These are phyloP conservation scores for Goffeauzyma gilvescens DNA, from an alignment of 768 basidiomycete genomes.

Conservation along the genomic window DNA sequence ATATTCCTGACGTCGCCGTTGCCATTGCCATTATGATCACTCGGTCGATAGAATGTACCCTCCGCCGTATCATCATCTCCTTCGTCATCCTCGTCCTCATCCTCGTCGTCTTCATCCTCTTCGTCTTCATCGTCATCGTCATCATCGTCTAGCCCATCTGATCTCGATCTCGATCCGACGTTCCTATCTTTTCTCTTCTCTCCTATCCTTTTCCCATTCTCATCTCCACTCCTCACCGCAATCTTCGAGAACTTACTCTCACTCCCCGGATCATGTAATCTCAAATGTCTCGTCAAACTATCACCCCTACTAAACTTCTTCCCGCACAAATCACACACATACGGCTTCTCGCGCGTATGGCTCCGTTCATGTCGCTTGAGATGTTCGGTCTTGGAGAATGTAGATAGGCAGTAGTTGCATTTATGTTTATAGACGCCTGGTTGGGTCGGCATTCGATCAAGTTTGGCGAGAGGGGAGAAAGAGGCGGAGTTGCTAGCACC, in stretches of 20 bases:
- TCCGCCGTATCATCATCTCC: too few species aligned
- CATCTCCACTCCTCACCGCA: not conserved
- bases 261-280: conserved; percentile 72
- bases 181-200: too few species aligned
- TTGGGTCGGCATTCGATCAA: too few species aligned
- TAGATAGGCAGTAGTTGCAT: not conserved
- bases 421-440: not conserved
- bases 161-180: too few species aligned
- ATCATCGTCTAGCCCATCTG: not conserved
- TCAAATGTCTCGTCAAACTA: conserved; percentile 67
- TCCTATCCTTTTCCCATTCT: not conserved
- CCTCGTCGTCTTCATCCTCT: not conserved
- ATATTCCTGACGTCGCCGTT: too few species aligned
- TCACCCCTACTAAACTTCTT: conserved; percentile 77
- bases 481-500: too few species aligned
- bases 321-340: conserved; percentile 50
- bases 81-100: not conserved
- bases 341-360: conserved; percentile 76
- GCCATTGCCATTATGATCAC: too few species aligned
- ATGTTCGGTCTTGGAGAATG: conserved; percentile 42
- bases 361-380: conserved; percentile 71
- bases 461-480: too few species aligned
- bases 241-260: too few species aligned
- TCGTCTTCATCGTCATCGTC: not conserved
- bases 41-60: too few species aligned